These are phyloP conservation scores for Colletotrichum scovillei DNA, from an alignment of 2,329 filamentous ascomycete species.

Conservation along the genomic window DNA sequence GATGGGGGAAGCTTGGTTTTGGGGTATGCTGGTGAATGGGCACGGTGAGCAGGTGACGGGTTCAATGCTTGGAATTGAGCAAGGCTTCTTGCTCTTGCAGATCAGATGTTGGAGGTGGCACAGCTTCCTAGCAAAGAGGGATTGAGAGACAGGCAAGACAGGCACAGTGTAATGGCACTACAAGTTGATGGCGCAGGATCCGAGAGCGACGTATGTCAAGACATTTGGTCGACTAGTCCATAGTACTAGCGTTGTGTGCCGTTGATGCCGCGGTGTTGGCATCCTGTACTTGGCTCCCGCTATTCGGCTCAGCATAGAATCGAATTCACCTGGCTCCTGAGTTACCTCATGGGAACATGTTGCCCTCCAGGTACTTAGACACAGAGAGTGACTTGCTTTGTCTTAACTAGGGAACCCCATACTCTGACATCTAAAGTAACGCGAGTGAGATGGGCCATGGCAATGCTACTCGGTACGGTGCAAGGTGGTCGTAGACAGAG, in stretches of 20 bases:
- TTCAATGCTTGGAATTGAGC: background rate
- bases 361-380: background rate
- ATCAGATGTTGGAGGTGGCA: background rate
- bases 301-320: background rate
- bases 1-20: background rate
- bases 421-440: background rate
- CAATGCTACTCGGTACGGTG: no score
- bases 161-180: background rate
- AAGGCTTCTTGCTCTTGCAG: background rate
- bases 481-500: background rate
- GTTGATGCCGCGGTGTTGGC: background rate
- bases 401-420: background rate
- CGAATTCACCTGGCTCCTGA: no score
- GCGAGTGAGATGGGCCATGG: background rate
- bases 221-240: conserved; percentile 13
- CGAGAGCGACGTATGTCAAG: conserved; percentile 32
- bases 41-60: background rate
- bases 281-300: background rate
- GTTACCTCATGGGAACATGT: background rate
- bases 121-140: background rate
- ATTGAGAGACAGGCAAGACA: background rate
- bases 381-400: background rate
- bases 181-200: conserved; percentile 1
- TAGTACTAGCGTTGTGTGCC: background rate
- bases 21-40: background rate